Evolutionary conservation across 2,329 filamentous ascomycete species (phyloP).

Genomic region (Monosporascus sp.): DNA sequence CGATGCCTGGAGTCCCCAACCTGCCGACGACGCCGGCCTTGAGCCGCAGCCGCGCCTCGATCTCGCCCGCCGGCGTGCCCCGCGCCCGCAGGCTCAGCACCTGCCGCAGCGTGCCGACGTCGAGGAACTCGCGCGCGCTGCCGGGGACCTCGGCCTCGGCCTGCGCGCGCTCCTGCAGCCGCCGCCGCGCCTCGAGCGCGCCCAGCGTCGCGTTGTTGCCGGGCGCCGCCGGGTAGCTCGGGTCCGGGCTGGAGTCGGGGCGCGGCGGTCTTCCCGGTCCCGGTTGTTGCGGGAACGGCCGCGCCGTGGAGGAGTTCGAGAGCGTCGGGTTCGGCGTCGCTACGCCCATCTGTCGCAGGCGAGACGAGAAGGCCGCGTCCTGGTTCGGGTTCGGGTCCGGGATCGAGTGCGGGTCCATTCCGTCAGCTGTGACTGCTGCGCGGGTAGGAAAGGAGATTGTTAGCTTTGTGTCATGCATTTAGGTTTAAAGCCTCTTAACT

Average conservation of each 20-base stretch:
- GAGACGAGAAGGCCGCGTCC: conserved; percentile 43
- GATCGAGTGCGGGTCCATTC: conserved; percentile 33
- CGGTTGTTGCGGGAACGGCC: conserved; percentile 5
- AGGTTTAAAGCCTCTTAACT: too few relatives aligned
- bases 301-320: conserved; percentile 46
- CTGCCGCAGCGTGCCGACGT: conserved; percentile 43
- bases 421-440: conserved; percentile 36
- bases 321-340: conserved; percentile 50
- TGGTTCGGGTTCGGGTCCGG: conserved; percentile 22
- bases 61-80: conserved; percentile 33
- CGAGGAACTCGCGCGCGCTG: conserved; percentile 41
- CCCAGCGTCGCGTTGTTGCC: conserved; percentile 41
- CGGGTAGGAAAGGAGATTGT: conserved; percentile 1
- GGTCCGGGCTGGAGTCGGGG: conserved; percentile 10
- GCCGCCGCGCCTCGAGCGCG: conserved; percentile 44
- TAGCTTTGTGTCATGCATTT: background rate
- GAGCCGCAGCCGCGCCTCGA: conserved; percentile 43
- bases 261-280: conserved; percentile 4
- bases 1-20: conserved; percentile 37
- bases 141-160: conserved; percentile 39
- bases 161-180: conserved; percentile 38
- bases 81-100: conserved; percentile 38
- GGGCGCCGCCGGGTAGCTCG: conserved; percentile 19
- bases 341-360: conserved; percentile 51
- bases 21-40: conserved; percentile 39